A percentile compares a stretch with the other conserved stretches of the same genome.
Evolutionary conservation across 495 filamentous ascomycete genomes (phyloP).

Genomic region (Pseudevernia furfuracea): DNA sequence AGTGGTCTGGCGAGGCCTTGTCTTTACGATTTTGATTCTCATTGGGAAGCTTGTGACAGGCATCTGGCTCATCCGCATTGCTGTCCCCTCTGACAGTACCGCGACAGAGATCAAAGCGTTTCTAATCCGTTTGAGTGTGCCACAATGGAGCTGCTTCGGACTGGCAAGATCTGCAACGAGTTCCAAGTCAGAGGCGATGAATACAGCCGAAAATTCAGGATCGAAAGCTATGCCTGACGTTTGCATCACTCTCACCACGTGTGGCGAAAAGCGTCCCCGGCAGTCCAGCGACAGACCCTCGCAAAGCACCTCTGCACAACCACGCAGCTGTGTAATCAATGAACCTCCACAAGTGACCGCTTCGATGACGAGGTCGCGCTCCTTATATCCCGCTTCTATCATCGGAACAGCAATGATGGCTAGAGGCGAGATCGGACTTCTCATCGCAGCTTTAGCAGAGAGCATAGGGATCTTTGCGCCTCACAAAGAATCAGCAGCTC

Average conservation of each 20-base stretch:
- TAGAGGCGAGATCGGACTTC: slow-evolving; percentile 70
- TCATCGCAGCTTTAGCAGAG: slow-evolving; percentile 64
- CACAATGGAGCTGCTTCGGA: not conserved
- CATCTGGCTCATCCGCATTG: slow-evolving; percentile 53
- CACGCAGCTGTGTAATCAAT: too few relatives aligned
- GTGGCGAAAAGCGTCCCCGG: not conserved
- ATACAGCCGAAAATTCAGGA: not conserved
- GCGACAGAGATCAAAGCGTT: not conserved
- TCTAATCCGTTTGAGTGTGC: not conserved
- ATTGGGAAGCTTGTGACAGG: slow-evolving; percentile 58
- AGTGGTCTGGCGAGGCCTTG: slow-evolving; percentile 63
- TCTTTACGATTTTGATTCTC: slow-evolving; percentile 64
- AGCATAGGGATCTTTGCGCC: slow-evolving; percentile 48
- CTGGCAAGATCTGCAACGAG: not conserved
- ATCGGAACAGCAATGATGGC: slow-evolving; percentile 62
- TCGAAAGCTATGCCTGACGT: not conserved
- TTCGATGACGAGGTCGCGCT: slow-evolving; percentile 3
- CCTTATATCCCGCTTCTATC: slow-evolving; percentile 42
- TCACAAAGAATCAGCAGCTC: not conserved
- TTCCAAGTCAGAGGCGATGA: not conserved
- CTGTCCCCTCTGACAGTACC: not conserved
- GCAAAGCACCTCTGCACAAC: not conserved
- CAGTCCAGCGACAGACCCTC: not conserved
- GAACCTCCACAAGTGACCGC: not conserved
- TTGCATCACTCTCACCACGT: too few relatives aligned